Conservation (phyloP, 768 basidiomycete species). For the Hysterangium stoloniferum region DNA sequence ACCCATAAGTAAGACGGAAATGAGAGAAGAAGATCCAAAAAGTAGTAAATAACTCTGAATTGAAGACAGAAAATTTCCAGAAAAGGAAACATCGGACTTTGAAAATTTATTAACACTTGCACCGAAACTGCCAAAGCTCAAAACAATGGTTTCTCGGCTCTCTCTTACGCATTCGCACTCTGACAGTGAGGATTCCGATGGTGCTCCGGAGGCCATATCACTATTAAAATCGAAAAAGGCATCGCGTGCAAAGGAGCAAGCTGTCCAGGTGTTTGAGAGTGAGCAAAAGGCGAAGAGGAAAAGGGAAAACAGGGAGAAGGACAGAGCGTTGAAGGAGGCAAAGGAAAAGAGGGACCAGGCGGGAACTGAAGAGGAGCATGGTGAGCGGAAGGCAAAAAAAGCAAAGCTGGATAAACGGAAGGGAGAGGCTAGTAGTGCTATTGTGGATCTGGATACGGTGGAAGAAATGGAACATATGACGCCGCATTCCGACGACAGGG, state of each 20-base stretch:
- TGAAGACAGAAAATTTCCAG: no score
- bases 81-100: no score
- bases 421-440: conserved; percentile 1
- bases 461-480: conserved; percentile 35
- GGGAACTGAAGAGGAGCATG: conserved; percentile 1
- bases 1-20: no score
- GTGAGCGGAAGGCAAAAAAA: not conserved
- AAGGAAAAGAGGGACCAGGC: conserved; percentile 19
- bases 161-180: no score
- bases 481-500: conserved; percentile 31
- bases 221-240: conserved; percentile 39
- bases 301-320: conserved; percentile 39
- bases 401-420: conserved; percentile 12
- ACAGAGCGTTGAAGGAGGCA: conserved; percentile 43
- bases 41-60: no score
- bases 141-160: no score
- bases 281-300: conserved; percentile 35
- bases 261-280: conserved; percentile 29
- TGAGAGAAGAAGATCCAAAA: no score
- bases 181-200: conserved; percentile 20
- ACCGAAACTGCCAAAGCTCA: no score
- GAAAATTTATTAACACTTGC: no score
- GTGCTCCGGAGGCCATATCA: conserved; percentile 44
- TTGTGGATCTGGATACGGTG: conserved; percentile 20
- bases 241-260: conserved; percentile 30